phyloP scores from a whole-genome alignment of 495 filamentous ascomycete species.

The Elasticomyces elasticus region DNA sequence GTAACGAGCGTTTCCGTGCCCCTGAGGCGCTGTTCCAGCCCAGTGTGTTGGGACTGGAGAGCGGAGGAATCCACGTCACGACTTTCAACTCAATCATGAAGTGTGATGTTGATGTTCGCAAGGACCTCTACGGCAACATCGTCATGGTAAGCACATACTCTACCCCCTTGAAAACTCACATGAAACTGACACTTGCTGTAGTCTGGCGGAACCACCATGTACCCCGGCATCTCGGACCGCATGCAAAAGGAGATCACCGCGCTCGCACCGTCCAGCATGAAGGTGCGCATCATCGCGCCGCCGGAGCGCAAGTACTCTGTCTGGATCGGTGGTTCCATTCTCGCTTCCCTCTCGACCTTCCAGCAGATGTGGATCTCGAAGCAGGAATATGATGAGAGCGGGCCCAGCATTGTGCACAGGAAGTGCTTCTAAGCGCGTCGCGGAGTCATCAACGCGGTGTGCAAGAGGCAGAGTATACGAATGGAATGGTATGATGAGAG shows the following conservation, averaged over 20 bases:
- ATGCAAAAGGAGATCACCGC: conserved; percentile 99
- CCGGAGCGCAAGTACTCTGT: conserved; percentile 80
- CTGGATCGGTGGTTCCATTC: conserved; percentile 99
- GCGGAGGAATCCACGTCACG: conserved; percentile 97
- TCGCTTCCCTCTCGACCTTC: conserved; percentile 98
- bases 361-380: conserved; percentile 99
- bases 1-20: conserved; percentile 99
- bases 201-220: conserved; percentile 99
- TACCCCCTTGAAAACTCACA: neutral
- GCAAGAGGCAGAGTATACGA: neutral
- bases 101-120: conserved; percentile 99
- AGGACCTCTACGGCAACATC: conserved; percentile 99
- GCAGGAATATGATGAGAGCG: conserved; percentile 99
- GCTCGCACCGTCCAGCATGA: conserved; percentile 91
- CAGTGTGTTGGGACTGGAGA: conserved; percentile 93
- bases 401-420: conserved; percentile 98
- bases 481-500: neutral
- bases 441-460: no score
- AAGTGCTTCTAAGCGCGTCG: conserved; percentile 89
- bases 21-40: conserved; percentile 99
- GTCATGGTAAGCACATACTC: conserved; percentile 67
- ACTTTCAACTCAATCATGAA: conserved; percentile 99
- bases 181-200: conserved; percentile 32
- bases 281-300: conserved; percentile 71
- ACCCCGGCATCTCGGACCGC: conserved; percentile 99